Conservation (phyloP, 441 rosid species). For the Bruguiera hainesii region DNA sequence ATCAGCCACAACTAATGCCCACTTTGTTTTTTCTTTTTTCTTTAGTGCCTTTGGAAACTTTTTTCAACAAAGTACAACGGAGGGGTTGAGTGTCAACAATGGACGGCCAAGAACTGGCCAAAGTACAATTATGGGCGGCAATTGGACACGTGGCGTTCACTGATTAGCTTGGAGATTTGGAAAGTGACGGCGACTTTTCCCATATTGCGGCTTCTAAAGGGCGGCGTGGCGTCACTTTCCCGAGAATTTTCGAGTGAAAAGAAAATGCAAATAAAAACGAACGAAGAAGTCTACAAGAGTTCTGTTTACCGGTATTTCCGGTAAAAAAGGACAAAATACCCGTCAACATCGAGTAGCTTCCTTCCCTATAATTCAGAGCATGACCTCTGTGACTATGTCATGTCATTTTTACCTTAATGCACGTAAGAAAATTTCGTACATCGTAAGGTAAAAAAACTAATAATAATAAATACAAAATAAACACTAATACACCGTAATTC, state of each 20-base stretch:
- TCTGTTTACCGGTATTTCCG: conserved; percentile 30
- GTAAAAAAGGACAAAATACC: conserved; percentile 24
- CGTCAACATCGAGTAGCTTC: conserved; percentile 15
- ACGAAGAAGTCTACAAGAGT: no score
- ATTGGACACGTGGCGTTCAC: conserved; percentile 26
- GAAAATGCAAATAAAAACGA: no score
- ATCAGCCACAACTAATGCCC: neutral
- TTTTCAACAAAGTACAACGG: conserved; percentile 28
- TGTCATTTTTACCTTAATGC: no score
- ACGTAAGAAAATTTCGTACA: neutral
- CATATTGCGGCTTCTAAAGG: conserved; percentile 21
- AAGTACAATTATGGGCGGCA: conserved; percentile 27
- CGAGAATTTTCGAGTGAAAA: neutral
- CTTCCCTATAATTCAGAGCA: neutral
- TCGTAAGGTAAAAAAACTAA: neutral
- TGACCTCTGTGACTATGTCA: neutral
- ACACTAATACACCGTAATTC: no score
- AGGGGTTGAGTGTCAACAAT: conserved; percentile 3
- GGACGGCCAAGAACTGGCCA: conserved; percentile 22
- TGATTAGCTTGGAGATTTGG: conserved; percentile 4
- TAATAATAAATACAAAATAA: no score
- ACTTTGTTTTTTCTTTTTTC: neutral
- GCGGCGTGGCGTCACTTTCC: conserved; percentile 24
- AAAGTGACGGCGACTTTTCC: conserved; percentile 16
- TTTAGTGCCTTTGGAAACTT: conserved; percentile 1